phyloP scores from a whole-genome alignment of 2,329 filamentous ascomycete species.

The Talaromyces verruculosus region DNA sequence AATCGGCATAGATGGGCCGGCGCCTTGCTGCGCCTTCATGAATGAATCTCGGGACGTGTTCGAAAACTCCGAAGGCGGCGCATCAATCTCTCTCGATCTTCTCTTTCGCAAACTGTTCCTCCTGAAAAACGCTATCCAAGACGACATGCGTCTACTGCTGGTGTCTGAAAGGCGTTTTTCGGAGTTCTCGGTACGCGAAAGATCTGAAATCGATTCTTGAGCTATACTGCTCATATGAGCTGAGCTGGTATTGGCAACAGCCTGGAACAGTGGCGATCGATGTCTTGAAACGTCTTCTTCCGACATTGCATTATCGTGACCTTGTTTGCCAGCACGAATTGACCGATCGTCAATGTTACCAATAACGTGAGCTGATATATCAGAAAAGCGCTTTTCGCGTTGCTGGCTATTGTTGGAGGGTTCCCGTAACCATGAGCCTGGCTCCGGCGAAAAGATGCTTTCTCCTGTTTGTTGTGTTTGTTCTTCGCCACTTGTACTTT shows the following conservation, averaged over 20 bases:
- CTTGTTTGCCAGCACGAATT: conserved; percentile 31
- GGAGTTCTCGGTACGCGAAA: conserved; percentile 52
- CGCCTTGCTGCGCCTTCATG: conserved; percentile 55
- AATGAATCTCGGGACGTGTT: conserved; percentile 91
- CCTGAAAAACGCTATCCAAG: conserved; percentile 74
- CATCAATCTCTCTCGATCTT: conserved; percentile 52
- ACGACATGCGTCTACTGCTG: conserved; percentile 45
- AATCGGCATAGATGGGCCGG: conserved; percentile 40
- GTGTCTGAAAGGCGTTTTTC: conserved; percentile 58
- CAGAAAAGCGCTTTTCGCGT: conserved; percentile 27
- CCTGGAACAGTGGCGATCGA: conserved; percentile 49
- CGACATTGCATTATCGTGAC: conserved; percentile 35
- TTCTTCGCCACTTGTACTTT: conserved; percentile 1
- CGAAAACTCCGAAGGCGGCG: conserved; percentile 74
- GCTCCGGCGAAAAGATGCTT: conserved; percentile 17
- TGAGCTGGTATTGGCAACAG: conserved; percentile 51
- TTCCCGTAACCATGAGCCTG: conserved; percentile 37
- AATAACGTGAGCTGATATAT: conserved; percentile 35
- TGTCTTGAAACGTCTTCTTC: conserved; percentile 35
- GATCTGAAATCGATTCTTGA: conserved; percentile 53
- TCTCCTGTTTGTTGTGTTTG: background rate
- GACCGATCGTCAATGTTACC: conserved; percentile 39
- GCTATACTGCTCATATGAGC: conserved; percentile 55
- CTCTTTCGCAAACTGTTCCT: conserved; percentile 60
- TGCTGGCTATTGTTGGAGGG: conserved; percentile 32